A percentile compares a stretch with the other conserved stretches of the same genome.
phyloP scores from a whole-genome alignment of 2,329 filamentous ascomycete species.

The Cylindrodendrum hubeiense region DNA sequence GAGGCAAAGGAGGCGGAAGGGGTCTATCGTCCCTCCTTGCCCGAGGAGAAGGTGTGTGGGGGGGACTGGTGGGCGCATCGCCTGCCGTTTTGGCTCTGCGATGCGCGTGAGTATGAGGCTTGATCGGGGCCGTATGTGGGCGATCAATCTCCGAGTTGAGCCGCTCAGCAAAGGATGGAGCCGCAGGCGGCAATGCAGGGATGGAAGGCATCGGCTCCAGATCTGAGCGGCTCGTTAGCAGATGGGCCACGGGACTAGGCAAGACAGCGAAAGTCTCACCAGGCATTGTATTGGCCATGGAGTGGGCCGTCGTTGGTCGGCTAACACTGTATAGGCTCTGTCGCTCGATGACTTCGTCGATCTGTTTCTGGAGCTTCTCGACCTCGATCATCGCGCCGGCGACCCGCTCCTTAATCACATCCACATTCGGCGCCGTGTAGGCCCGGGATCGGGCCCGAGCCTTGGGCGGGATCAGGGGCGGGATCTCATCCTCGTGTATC shows the following conservation, averaged over 20 bases:
- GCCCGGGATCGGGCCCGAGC: slow-evolving; percentile 56
- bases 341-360: slow-evolving; percentile 70
- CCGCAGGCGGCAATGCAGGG: slow-evolving; percentile 67
- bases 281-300: slow-evolving; percentile 48
- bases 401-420: slow-evolving; percentile 66
- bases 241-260: slow-evolving; percentile 19
- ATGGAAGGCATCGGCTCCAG: slow-evolving; percentile 67
- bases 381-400: slow-evolving; percentile 70
- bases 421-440: slow-evolving; percentile 60
- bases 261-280: slow-evolving; percentile 44
- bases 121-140: slow-evolving; percentile 50
- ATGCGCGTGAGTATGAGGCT: slow-evolving; percentile 47
- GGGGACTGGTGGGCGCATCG: slow-evolving; percentile 45
- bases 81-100: slow-evolving; percentile 47
- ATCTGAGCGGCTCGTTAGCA: slow-evolving; percentile 49
- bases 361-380: slow-evolving; percentile 69
- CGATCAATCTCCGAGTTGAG: slow-evolving; percentile 61
- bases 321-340: slow-evolving; percentile 69
- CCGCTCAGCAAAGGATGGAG: slow-evolving; percentile 69
- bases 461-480: slow-evolving; percentile 57
- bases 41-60: slow-evolving; percentile 42
- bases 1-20: slow-evolving; percentile 68
- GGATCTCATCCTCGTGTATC: slow-evolving; percentile 41
- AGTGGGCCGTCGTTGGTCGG: slow-evolving; percentile 65
- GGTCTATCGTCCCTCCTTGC: slow-evolving; percentile 50